Evolutionary conservation across 768 basidiomycete species (phyloP).

Genomic region (Leccinum broughii): DNA sequence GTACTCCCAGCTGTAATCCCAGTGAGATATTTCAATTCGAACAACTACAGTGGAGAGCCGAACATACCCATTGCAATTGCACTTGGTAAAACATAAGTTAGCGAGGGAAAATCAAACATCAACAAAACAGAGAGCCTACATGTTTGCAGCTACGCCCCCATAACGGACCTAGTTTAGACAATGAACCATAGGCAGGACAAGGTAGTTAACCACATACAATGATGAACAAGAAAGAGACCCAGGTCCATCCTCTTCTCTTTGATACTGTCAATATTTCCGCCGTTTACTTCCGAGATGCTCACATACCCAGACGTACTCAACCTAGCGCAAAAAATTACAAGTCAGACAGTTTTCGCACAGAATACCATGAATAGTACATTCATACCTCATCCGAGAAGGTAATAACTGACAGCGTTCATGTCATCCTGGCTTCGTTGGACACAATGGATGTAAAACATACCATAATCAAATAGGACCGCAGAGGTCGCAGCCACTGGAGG

Average conservation of each 20-base stretch:
- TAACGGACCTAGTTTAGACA: background rate
- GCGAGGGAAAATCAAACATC: background rate
- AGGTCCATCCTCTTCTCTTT: background rate
- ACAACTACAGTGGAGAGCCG: background rate
- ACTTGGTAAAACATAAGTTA: background rate
- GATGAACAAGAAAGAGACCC: background rate
- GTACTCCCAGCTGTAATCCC: background rate
- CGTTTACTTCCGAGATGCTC: background rate
- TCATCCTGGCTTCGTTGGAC: background rate
- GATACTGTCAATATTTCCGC: background rate
- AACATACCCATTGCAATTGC: background rate
- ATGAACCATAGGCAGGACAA: background rate
- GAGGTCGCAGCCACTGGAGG: background rate
- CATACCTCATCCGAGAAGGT: background rate
- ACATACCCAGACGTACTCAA: background rate
- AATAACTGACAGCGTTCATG: background rate
- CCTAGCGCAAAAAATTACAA: background rate
- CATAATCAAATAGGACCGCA: background rate
- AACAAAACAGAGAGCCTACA: background rate
- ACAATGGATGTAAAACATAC: background rate
- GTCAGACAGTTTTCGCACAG: background rate
- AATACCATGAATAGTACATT: background rate
- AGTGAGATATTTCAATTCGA: background rate
- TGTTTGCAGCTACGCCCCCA: background rate
- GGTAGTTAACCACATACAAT: background rate